Percentiles rank a stretch among this genome's conserved stretches.
These are phyloP conservation scores for Coemansia sp. DNA, from an alignment of 192 early-diverging fungal genomes.

Conservation along the genomic window DNA sequence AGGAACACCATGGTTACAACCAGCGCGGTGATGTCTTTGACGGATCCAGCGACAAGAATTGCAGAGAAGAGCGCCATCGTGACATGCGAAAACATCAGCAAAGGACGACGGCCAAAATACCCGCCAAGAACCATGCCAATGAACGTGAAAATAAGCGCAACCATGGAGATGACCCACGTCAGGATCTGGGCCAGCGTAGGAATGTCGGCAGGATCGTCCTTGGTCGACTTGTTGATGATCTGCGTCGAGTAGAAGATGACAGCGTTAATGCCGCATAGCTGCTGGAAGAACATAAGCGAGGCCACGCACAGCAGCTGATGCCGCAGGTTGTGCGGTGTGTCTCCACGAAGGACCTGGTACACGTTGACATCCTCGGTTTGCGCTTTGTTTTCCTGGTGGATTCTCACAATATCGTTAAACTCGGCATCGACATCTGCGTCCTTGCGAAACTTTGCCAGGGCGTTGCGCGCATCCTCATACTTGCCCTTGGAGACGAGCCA, in stretches of 20 bases:
- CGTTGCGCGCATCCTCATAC: constrained; percentile 58
- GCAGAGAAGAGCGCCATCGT: constrained; percentile 67
- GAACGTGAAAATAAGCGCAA: constrained; percentile 49
- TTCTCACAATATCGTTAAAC: constrained; percentile 62
- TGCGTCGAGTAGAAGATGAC: constrained; percentile 86
- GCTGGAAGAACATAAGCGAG: constrained; percentile 73
- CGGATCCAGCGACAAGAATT: constrained; percentile 65
- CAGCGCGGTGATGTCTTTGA: constrained; percentile 55
- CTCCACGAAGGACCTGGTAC: constrained; percentile 56
- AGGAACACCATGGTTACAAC: constrained; percentile 70
- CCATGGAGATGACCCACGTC: constrained; percentile 50
- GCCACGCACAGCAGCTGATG: constrained; percentile 66
- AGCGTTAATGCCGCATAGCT: constrained; percentile 84
- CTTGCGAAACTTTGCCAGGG: constrained; percentile 59
- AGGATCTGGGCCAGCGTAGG: constrained; percentile 56
- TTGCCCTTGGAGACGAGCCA: constrained; percentile 68
- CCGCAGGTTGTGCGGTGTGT: constrained; percentile 58
- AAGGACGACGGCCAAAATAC: constrained; percentile 66
- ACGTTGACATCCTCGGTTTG: constrained; percentile 53
- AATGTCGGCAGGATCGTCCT: constrained; percentile 50
- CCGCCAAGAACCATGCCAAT: constrained; percentile 65
- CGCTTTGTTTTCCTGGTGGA: constrained; percentile 44
- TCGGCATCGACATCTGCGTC: constrained; percentile 62
- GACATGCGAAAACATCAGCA: constrained; percentile 67
- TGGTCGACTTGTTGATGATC: constrained; percentile 66